These are phyloP conservation scores for Boletus vinaceobasis DNA, from an alignment of 768 basidiomycete species.

Conservation along the genomic window DNA sequence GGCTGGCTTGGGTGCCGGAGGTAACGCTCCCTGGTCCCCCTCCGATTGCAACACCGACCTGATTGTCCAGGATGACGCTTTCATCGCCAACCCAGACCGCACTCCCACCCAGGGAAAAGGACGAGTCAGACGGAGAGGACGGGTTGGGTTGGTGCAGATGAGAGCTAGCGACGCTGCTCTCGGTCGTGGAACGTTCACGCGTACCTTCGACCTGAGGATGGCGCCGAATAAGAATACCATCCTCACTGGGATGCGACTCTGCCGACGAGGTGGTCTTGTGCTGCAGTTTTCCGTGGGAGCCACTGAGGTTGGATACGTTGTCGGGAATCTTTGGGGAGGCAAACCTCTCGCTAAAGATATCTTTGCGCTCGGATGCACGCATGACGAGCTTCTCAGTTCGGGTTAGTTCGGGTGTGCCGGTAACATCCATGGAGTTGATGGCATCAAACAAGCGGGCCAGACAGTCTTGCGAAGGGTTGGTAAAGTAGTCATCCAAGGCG, in stretches of 20 bases:
- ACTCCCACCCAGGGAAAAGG: constrained; percentile 75
- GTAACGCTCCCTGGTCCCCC: constrained; percentile 44
- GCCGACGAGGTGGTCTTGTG: constrained; percentile 48
- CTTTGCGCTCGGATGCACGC: constrained; percentile 86
- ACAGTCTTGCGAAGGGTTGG: constrained; percentile 84
- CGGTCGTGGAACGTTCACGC: constrained; percentile 39
- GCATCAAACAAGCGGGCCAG: constrained; percentile 88
- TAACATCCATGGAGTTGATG: constrained; percentile 87
- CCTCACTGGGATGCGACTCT: constrained; percentile 69
- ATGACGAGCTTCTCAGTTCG: constrained; percentile 85
- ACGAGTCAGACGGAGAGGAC: constrained; percentile 65
- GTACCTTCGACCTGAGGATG: constrained; percentile 27
- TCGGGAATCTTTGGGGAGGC: constrained; percentile 26
- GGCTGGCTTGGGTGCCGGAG: constrained; percentile 44
- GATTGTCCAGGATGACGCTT: constrained; percentile 47
- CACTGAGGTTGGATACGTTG: neutral
- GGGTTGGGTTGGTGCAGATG: constrained; percentile 33
- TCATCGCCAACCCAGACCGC: constrained; percentile 86
- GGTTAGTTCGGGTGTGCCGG: constrained; percentile 72
- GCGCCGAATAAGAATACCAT: constrained; percentile 51
- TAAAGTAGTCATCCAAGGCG: constrained; percentile 93
- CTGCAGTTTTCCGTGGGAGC: constrained; percentile 34
- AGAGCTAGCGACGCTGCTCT: constrained; percentile 35
- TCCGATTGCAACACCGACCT: constrained; percentile 37
- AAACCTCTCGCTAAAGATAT: constrained; percentile 88